A percentile compares a stretch with the other conserved stretches of the same genome.
These are phyloP conservation scores for Rugonectria rugulosa DNA, from an alignment of 2,329 filamentous ascomycete species.

Conservation along the genomic window DNA sequence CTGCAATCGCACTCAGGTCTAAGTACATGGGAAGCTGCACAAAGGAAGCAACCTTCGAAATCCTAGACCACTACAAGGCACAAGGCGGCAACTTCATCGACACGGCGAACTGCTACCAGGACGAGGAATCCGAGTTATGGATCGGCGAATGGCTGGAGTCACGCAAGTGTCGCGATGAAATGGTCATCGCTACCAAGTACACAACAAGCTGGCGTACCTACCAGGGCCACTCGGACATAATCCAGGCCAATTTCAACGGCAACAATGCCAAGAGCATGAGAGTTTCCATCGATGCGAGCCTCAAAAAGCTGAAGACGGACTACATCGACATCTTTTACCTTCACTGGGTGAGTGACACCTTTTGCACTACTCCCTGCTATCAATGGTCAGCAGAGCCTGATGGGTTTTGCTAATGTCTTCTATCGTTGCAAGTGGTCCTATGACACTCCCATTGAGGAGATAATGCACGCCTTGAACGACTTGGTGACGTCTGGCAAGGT, in stretches of 20 bases:
- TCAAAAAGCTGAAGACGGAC: conserved; percentile 49
- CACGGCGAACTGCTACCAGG: conserved; percentile 58
- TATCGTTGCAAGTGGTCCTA: conserved; percentile 17
- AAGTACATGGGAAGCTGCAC: conserved; percentile 9
- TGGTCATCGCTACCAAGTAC: conserved; percentile 55
- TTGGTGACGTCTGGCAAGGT: conserved; percentile 39
- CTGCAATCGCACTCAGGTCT: too few species aligned
- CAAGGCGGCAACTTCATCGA: conserved; percentile 69
- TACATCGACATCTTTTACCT: conserved; percentile 44
- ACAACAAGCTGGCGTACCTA: conserved; percentile 48
- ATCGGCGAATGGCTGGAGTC: conserved; percentile 58
- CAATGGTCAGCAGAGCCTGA: too few species aligned
- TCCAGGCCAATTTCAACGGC: conserved; percentile 45
- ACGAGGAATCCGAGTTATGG: conserved; percentile 58
- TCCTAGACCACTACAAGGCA: conserved; percentile 62
- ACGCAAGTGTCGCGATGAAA: conserved; percentile 52
- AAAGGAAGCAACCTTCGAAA: conserved; percentile 60
- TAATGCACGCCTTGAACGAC: conserved; percentile 39
- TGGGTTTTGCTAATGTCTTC: too few species aligned
- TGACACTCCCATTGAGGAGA: conserved; percentile 27
- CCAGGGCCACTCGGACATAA: conserved; percentile 38
- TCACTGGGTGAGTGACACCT: too few species aligned
- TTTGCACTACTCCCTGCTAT: too few species aligned
- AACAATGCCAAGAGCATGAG: conserved; percentile 48
- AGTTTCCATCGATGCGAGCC: conserved; percentile 47